Conservation (phyloP, 2,329 filamentous ascomycete genomes). For the Hysterium pulicare region DNA sequence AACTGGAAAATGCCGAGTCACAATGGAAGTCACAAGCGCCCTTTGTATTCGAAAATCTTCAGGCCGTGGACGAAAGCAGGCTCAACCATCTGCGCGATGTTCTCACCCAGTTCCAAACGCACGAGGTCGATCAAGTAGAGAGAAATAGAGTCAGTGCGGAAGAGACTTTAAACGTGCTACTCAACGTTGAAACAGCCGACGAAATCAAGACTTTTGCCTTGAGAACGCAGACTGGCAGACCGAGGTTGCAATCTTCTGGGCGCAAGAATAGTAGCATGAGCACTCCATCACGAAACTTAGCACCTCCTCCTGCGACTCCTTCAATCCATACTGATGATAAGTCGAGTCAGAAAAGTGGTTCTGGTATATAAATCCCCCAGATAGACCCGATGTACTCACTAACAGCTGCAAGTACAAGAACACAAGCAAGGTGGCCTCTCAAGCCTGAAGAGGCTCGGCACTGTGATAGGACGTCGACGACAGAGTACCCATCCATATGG, state of each 20-base stretch:
- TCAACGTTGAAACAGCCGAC: slow-evolving; percentile 81
- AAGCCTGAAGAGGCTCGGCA: slow-evolving; percentile 39
- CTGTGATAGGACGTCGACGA: slow-evolving; percentile 36
- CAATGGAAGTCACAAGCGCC: slow-evolving; percentile 95
- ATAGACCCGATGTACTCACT: slow-evolving; percentile 5
- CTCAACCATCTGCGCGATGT: slow-evolving; percentile 87
- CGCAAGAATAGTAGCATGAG: slow-evolving; percentile 31
- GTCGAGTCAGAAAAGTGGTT: slow-evolving; percentile 54
- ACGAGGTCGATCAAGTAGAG: slow-evolving; percentile 85
- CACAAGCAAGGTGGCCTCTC: slow-evolving; percentile 35
- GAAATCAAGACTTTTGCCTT: slow-evolving; percentile 76
- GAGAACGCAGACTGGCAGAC: slow-evolving; percentile 39
- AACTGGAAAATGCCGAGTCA: slow-evolving; percentile 71
- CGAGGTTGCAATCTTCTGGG: slow-evolving; percentile 14
- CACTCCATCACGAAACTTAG: slow-evolving; percentile 33
- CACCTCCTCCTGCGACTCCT: slow-evolving; percentile 31
- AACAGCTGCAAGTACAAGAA: slow-evolving; percentile 21
- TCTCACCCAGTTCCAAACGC: slow-evolving; percentile 88
- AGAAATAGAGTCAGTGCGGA: slow-evolving; percentile 71
- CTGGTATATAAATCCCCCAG: slow-evolving; percentile 33
- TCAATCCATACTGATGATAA: slow-evolving; percentile 49
- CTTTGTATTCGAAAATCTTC: slow-evolving; percentile 89
- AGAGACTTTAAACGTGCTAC: slow-evolving; percentile 72
- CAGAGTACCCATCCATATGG: slow-evolving; percentile 41
- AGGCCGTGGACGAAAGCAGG: slow-evolving; percentile 83